Base-by-base conservation (phyloP, 2,329 filamentous ascomycete species). In the Penicillium sp. region DNA sequence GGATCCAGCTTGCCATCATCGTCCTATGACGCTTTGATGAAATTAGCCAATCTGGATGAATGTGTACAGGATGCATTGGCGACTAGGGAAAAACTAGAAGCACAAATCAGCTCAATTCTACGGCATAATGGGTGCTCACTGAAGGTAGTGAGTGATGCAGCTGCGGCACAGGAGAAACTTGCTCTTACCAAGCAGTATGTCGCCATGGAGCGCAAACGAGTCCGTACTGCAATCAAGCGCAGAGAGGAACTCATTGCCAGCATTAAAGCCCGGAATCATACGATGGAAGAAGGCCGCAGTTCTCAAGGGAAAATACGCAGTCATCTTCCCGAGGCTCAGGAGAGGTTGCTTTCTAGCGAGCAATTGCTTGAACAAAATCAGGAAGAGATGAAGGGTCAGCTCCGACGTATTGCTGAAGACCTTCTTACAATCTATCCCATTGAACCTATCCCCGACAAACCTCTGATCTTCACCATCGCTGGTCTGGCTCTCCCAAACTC, bases 1-100 rank as follows among this genome's bases (percentile, higher is more conserved):
- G 72, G 79, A 1, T 62, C 77, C 2, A 69, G 82, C 0, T 76
- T 82, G n/a, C 68, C 82, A 0, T 91, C 88, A 0, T 91, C 91
- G 0, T 91, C 91, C 0, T 97, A 96, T 70, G 91, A 91, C 66
- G 85, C 89, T 2, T 78, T 97, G 18, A 93, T 97, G 86, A 87
- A 89, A 56, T 79, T 97, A 10, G 87, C 90, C 6, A 96, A 92
- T 54, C 80, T 97, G 14, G 91, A 96, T 59, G 90, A 89, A 68
- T 96, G 91, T 51, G 90, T 97, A 23, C 91, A 95, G 68, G 93
- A 97, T 71, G 91, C 91, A 1, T 76, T 96, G 9, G 83, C 86
- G 1, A 95, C 90, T 0, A 85, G 89, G 13, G 84, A 89, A 56
- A 81, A 81, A 49, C 79, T 97, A 8, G 85, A 90, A 44, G 75